Base-by-base conservation (phyloP, 768 basidiomycete species). In the Mrakia hoshinonis region DNA sequence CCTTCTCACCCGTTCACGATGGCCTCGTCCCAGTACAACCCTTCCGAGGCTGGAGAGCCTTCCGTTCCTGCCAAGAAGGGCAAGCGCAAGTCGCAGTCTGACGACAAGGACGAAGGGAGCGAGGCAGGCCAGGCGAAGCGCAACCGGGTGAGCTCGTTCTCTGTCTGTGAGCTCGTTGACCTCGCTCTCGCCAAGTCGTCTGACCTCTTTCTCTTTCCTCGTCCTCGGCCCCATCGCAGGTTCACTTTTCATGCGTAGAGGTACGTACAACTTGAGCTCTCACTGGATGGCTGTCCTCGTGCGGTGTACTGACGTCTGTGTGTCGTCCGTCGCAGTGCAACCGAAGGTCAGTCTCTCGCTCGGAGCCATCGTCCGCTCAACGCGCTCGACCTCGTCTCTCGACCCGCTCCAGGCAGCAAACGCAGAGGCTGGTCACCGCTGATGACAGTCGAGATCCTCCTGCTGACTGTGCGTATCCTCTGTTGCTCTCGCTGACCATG, bases 71-170 rank as follows among this genome's bases (percentile, higher is more conserved):
- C 62, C 47, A 66, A 66, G 48, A 66, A 66, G 64, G 48, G 47
- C n/a, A 38, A 62, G 49, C n/a, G 61, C 18, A 63, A 70, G 36
- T n/a, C 61, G 31, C 34, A 26, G n/a, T 22, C 31, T 9, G 60
- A 70, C 13, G 60, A 60, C 26, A 70, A 60, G 61, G 69, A 70
- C 11, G 61, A 64, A 12, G 20, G 48, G 10, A 24, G n/a, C 22
- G 69, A 24, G 5, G 69, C 11, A 26, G 60, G 10, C 36, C 34
- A 43, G 34, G 18, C 26, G 13, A 70, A 70, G 61, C 60, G 69
- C 18, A 70, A 70, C 61, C 36, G 69, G 48, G 69, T 70, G 11
- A 39, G 69, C n/a, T 52, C 62, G 12, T 43, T 43, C 7, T 49
- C 43, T 24, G 4, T 43, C 31, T 3, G 20, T 31, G 24, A 24